Evolutionary conservation across 768 basidiomycete genomes (phyloP).

Genomic region (Naganishia vishniacii): DNA sequence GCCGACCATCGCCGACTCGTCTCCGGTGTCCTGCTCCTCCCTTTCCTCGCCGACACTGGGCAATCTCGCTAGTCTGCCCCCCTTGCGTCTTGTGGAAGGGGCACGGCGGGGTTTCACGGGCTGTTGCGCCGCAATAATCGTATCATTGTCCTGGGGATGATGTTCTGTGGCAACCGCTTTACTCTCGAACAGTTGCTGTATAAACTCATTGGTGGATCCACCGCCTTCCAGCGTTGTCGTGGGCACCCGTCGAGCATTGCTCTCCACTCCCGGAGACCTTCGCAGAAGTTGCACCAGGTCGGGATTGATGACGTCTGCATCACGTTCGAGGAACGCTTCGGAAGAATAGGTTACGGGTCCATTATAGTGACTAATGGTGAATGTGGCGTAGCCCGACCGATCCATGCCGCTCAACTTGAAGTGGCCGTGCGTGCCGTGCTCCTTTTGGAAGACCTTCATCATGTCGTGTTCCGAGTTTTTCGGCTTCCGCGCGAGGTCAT

Average conservation of each 20-base stretch:
- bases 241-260: constrained; percentile 36
- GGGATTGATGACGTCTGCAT: constrained; percentile 81
- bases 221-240: constrained; percentile 56
- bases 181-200: constrained; percentile 78
- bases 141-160: constrained; percentile 87
- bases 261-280: constrained; percentile 51
- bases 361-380: constrained; percentile 86
- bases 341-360: constrained; percentile 87
- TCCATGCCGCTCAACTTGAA: constrained; percentile 78
- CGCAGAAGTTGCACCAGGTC: constrained; percentile 87
- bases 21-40: constrained; percentile 35
- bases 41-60: constrained; percentile 42
- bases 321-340: constrained; percentile 81
- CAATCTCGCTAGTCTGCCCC: constrained; percentile 29
- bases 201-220: constrained; percentile 84
- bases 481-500: constrained; percentile 81
- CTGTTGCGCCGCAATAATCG: constrained; percentile 90
- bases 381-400: constrained; percentile 72
- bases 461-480: constrained; percentile 92
- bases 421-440: constrained; percentile 87
- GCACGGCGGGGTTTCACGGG: constrained; percentile 89
- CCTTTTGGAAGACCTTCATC: constrained; percentile 87
- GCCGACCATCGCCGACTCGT: constrained; percentile 28
- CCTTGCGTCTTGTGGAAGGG: constrained; percentile 70
- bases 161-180: constrained; percentile 87